These are phyloP conservation scores for Penicillium corylophilum DNA, from an alignment of 2,329 filamentous ascomycete genomes.

Conservation along the genomic window DNA sequence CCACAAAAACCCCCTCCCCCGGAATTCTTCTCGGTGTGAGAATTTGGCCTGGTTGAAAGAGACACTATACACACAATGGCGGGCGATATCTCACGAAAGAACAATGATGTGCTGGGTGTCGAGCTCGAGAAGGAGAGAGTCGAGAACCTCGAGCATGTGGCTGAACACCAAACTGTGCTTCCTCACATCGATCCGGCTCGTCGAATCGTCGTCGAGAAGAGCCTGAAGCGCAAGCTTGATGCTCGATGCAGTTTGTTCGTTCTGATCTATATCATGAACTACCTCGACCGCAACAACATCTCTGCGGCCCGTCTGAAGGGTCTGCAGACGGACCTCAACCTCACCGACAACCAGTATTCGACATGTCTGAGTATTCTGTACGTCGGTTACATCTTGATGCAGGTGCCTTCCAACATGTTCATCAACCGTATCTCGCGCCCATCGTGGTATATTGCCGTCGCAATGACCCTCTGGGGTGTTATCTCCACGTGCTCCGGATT, in stretches of 20 bases:
- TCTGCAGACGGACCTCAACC: slow-evolving; percentile 38
- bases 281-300: slow-evolving; percentile 44
- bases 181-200: slow-evolving; percentile 24
- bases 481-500: slow-evolving; percentile 58
- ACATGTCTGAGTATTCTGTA: slow-evolving; percentile 47
- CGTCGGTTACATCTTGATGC: slow-evolving; percentile 48
- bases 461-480: slow-evolving; percentile 58
- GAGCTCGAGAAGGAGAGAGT: slow-evolving; percentile 19
- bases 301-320: slow-evolving; percentile 42
- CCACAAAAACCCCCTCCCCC: slow-evolving; percentile 4
- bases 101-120: slow-evolving; percentile 11
- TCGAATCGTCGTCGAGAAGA: slow-evolving; percentile 25
- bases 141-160: slow-evolving; percentile 22
- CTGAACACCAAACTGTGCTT: slow-evolving; percentile 8
- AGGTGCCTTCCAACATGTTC: slow-evolving; percentile 49
- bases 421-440: slow-evolving; percentile 47
- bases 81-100: slow-evolving; percentile 20
- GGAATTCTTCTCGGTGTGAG: slow-evolving; percentile 9
- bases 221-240: slow-evolving; percentile 29
- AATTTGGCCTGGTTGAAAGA: slow-evolving; percentile 4
- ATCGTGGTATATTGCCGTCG: slow-evolving; percentile 46
- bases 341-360: slow-evolving; percentile 39
- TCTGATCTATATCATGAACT: slow-evolving; percentile 34
- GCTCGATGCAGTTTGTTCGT: slow-evolving; percentile 27
- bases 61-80: slow-evolving; percentile 15